phyloP scores from a whole-genome alignment of 495 filamentous ascomycete genomes.

The Lentithecium fluviatile region DNA sequence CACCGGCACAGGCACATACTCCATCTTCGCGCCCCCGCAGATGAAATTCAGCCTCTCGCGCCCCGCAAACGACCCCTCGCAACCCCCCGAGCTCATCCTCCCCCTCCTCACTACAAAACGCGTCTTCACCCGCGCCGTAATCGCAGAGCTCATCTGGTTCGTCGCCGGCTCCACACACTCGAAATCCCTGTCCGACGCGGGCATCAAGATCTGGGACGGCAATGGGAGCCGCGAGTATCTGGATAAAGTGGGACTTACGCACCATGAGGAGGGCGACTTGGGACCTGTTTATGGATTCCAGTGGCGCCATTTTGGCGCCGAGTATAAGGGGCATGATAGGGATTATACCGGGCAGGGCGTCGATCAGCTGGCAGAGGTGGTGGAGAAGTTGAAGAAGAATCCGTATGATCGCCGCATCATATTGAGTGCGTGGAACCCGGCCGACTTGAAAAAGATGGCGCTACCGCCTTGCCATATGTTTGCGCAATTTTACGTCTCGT shows the following conservation, averaged over 20 bases:
- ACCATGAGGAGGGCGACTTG: constrained; percentile 82
- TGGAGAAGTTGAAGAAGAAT: constrained; percentile 73
- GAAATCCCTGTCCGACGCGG: constrained; percentile 65
- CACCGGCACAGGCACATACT: constrained; percentile 88
- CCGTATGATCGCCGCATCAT: constrained; percentile 90
- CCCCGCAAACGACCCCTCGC: constrained; percentile 43
- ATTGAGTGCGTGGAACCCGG: constrained; percentile 88
- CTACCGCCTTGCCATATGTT: constrained; percentile 99
- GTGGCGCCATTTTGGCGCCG: constrained; percentile 96
- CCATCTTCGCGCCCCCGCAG: constrained; percentile 81
- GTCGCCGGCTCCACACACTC: constrained; percentile 79
- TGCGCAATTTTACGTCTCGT: constrained; percentile 95
- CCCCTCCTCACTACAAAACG: constrained; percentile 96
- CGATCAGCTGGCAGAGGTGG: constrained; percentile 84
- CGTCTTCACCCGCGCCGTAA: constrained; percentile 86
- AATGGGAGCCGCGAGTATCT: constrained; percentile 89
- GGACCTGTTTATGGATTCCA: constrained; percentile 98
- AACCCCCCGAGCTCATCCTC: constrained; percentile 58
- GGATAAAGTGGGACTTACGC: constrained; percentile 73
- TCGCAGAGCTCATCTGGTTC: constrained; percentile 97
- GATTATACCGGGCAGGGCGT: constrained; percentile 89
- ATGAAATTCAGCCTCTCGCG: constrained; percentile 81
- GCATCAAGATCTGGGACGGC: constrained; percentile 97
- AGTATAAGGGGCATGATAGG: constrained; percentile 72
- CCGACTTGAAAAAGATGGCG: constrained; percentile 83